phyloP scores from a whole-genome alignment of 805 yeast genomes.

The Hyphopichia homilentoma region DNA sequence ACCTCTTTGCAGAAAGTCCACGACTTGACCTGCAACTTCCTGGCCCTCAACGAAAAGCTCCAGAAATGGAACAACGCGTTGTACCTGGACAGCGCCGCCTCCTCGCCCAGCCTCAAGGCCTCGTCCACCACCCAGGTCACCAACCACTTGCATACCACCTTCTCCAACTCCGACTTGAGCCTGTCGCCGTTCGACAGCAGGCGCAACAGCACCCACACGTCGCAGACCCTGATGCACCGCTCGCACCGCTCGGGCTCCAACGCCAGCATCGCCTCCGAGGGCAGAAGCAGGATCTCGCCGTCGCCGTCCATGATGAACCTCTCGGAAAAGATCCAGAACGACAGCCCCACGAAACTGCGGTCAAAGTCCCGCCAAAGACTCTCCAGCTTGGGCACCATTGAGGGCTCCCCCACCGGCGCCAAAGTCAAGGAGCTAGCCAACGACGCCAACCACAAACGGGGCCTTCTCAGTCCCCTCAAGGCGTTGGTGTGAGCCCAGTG shows the following conservation, averaged over 20 bases:
- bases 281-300: slow-evolving; percentile 4
- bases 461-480: slow-evolving; percentile 4
- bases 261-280: not conserved
- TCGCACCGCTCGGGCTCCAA: not conserved
- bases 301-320: slow-evolving; percentile 6
- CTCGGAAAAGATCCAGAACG: slow-evolving; percentile 3
- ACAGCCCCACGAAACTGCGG: not conserved
- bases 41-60: slow-evolving; percentile 8
- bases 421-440: not conserved
- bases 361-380: not conserved
- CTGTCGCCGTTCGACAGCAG: not conserved
- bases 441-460: slow-evolving; percentile 4
- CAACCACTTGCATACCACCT: slow-evolving; percentile 1
- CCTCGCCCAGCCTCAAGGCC: slow-evolving; percentile 13
- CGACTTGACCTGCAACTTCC: slow-evolving; percentile 21
- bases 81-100: slow-evolving; percentile 7
- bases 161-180: not conserved
- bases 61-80: slow-evolving; percentile 4
- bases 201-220: not conserved
- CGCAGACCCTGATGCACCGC: too few relatives aligned
- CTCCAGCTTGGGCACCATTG: slow-evolving; percentile 4
- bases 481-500: not conserved
- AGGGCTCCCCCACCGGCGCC: slow-evolving; percentile 4
- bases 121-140: slow-evolving; percentile 16
- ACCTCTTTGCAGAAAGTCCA: slow-evolving; percentile 29